Evolutionary conservation across 108 stramenopile species (phyloP), one percentile per base, ranked within the genome.

Genomic region (Poteriospumella lacustris): DNA sequence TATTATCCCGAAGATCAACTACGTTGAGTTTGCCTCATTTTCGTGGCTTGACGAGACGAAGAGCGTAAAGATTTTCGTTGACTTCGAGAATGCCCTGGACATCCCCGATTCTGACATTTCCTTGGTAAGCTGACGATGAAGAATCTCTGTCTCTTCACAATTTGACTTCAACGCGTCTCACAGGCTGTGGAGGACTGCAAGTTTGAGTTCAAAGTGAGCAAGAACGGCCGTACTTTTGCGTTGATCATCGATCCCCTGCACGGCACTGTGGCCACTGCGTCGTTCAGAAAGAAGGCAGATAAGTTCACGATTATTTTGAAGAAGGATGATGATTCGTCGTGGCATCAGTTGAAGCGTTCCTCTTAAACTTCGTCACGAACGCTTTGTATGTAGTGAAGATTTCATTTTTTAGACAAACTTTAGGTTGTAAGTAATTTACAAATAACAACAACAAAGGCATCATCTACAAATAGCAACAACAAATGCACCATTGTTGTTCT

Each of bases 21-120:
- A 42, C 36, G 5, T 19, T 42, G 40, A 3, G 31, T 38, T 73
- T 3, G 60, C 28, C 31, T 64, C 60, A 3, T 78, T 36, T 38
- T 43, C 43, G 19, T 78, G 77, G 77, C 36, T 78, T 33, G 77
- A 78, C 44, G 77, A 70, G 64, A 62, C 58, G 28, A 68, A 43
- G 42, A 60, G 40, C 33, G 38, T 78, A 44, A 59, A 62, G 12
- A 33, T 78, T 31, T 69, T 42, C 43, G 58, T 78, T 62, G 59
- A 59, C 41, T 1, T 43, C 31, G 59, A 78, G 26, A 59, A 78
- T 26, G 59, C 77, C 29, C 28, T 1, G 34, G 68, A 34, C 12
- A 73, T 73, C 31, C 31, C 38, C 12, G 70, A 73, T 28, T 15
- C 12, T 44, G 5, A 5, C 36, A 73, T 73, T 5, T 52, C 70